Evolutionary conservation across 1,284 basidiomycete genomes (phyloP).

Genomic region (Abortiporus biennis): DNA sequence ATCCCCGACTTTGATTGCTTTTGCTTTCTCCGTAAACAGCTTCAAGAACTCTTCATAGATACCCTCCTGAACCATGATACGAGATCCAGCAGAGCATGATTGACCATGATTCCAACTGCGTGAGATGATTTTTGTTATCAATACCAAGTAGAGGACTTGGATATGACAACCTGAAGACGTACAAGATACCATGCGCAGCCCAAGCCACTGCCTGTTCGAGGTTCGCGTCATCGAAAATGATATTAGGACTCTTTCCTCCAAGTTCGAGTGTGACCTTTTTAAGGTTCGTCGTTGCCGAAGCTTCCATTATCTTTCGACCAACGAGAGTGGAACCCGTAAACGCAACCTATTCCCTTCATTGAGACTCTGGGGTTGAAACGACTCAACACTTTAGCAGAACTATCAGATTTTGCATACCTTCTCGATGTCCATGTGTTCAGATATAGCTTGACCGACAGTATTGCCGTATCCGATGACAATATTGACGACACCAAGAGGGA

Average conservation of each 20-base stretch:
- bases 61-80: slow-evolving; percentile 79
- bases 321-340: slow-evolving; percentile 73
- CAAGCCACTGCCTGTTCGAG: slow-evolving; percentile 79
- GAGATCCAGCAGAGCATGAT: slow-evolving; percentile 80
- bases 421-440: slow-evolving; percentile 58
- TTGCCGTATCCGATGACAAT: slow-evolving; percentile 60
- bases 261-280: slow-evolving; percentile 91
- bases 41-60: slow-evolving; percentile 80
- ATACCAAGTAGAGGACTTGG: not conserved
- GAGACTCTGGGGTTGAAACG: not conserved
- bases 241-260: slow-evolving; percentile 87
- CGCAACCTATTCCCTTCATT: slow-evolving; percentile 25
- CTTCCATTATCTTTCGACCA: slow-evolving; percentile 82
- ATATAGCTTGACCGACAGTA: slow-evolving; percentile 61
- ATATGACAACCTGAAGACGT: slow-evolving; percentile 19
- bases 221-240: slow-evolving; percentile 69
- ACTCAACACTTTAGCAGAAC: too few relatives aligned
- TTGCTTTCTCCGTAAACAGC: slow-evolving; percentile 53
- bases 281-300: slow-evolving; percentile 79
- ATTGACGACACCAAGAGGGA: slow-evolving; percentile 72
- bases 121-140: not conserved
- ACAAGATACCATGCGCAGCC: slow-evolving; percentile 80
- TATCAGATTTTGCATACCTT: slow-evolving; percentile 36
- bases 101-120: slow-evolving; percentile 76
- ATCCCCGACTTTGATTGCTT: slow-evolving; percentile 66